These are phyloP conservation scores for Lactifluus hygrophoroides DNA, from an alignment of 768 basidiomycete species.

Conservation along the genomic window DNA sequence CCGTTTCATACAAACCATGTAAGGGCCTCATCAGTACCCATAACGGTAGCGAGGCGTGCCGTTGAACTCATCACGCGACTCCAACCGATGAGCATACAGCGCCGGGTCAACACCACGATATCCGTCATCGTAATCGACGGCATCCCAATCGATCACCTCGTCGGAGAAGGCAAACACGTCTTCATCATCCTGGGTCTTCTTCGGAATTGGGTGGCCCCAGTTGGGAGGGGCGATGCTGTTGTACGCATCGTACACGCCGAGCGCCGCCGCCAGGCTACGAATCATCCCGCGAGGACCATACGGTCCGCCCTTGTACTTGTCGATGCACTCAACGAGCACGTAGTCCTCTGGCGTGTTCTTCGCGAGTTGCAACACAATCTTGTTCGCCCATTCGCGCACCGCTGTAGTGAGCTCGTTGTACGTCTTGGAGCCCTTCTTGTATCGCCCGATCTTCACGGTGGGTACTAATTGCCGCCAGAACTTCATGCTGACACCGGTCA, in stretches of 20 bases:
- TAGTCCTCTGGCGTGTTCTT: constrained; percentile 7
- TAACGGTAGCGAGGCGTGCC: not conserved
- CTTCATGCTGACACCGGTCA: constrained; percentile 24
- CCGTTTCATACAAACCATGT: too few relatives aligned
- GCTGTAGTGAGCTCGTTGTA: constrained; percentile 1
- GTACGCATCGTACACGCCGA: not conserved
- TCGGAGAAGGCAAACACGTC: not conserved
- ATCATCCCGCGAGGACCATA: constrained; percentile 17
- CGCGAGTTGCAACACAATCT: constrained; percentile 11
- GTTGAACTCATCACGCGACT: not conserved
- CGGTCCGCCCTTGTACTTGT: constrained; percentile 3
- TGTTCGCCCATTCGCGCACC: constrained; percentile 7
- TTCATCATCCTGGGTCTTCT: not conserved
- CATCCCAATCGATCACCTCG: not conserved
- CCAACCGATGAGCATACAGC: not conserved
- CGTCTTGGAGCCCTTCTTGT: constrained; percentile 8
- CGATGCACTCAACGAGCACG: constrained; percentile 2
- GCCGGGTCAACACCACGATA: constrained; percentile 3
- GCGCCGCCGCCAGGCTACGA: constrained; percentile 13
- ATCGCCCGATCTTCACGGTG: not conserved
- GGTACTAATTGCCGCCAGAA: constrained; percentile 22
- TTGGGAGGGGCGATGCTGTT: constrained; percentile 6
- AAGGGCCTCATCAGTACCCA: not conserved
- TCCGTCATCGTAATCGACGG: not conserved
- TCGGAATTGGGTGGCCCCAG: constrained; percentile 12